A percentile compares a stretch with the other conserved stretches of the same genome.
Evolutionary conservation across 345 rosid species (phyloP).

Genomic region (Nephelium lappaceum): DNA sequence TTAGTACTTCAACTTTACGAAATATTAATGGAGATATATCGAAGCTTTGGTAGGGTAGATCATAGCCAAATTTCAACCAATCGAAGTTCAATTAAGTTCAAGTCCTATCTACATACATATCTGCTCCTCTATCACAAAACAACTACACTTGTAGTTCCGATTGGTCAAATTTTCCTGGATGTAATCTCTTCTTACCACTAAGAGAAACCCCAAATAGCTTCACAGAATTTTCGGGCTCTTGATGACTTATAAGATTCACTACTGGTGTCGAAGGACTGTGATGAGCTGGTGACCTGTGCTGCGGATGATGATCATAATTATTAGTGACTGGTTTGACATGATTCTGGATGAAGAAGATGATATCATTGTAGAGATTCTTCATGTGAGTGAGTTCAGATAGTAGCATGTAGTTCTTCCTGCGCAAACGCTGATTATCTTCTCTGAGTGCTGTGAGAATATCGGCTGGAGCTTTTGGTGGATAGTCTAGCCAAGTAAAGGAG

Average conservation of each 20-base stretch:
- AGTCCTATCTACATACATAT: background rate
- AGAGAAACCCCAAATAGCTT: slow-evolving; percentile 58
- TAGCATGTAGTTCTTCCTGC: slow-evolving; percentile 52
- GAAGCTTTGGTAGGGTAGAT: too few species aligned
- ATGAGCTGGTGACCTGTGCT: background rate
- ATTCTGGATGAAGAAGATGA: slow-evolving; percentile 64
- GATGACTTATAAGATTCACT: background rate
- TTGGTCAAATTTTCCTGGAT: slow-evolving; percentile 36
- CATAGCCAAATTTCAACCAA: background rate
- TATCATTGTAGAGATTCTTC: slow-evolving; percentile 65
- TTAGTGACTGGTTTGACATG: slow-evolving; percentile 43
- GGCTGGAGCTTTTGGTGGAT: slow-evolving; percentile 22
- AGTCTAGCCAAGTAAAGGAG: slow-evolving; percentile 20
- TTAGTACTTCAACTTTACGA: too few species aligned
- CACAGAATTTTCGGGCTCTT: slow-evolving; percentile 19
- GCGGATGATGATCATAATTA: background rate
- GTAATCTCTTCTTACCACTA: slow-evolving; percentile 51
- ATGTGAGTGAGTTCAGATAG: slow-evolving; percentile 59
- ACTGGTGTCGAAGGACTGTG: background rate
- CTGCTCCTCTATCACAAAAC: background rate
- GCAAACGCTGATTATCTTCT: slow-evolving; percentile 55
- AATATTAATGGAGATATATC: too few species aligned
- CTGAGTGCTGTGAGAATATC: slow-evolving; percentile 43
- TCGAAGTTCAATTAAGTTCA: too few species aligned
- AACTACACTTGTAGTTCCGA: background rate